Evolutionary conservation across 2,329 filamentous ascomycete genomes (phyloP), one percentile per base, ranked within the genome.

Genomic region (Xylaria sp.): DNA sequence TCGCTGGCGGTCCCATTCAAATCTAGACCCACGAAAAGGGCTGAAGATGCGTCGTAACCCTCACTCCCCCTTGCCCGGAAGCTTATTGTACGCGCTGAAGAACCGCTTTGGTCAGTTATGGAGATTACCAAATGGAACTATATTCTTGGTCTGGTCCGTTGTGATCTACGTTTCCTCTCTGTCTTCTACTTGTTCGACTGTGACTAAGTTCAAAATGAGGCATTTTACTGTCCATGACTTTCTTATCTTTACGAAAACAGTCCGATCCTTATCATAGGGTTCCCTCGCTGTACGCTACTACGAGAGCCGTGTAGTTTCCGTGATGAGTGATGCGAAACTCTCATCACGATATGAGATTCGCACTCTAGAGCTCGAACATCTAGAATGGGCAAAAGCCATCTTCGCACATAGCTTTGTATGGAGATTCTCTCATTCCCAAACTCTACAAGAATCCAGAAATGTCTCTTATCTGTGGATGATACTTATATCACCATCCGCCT

Each of bases 371-470:
- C 50, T 63, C 34, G 20, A 65, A 51, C 69, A 70, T 18, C 25
- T 69, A 10, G 66, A 70, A 37, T 69, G 65, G 69, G 63, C 66
- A n/a, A 68, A 68, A 57, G 69, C 65, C 4, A 1, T 70, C 12
- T 65, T 70, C 20, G 69, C 69, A 56, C 66, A 70, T 57, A 70
- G 69, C 54, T 64, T 65, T 54, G 68, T 70, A 67, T 9, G 64
- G n/a, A 55, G 51, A 23, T 2, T 7, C 58, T 37, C 23, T 8
- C 25, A 25, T 41, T 18, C 15, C 51, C 48, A 39, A 39, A 20
- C 7, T 28, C 55, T 2, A 61, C 18, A 20, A 34, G 5, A 41
- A 1, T 25, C 55, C 7, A 20, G 1, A 10, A n/a, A 20, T 20
- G 3, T 23, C 32, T 55, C 9, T 10, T 23, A n/a, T n/a, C 18